Evolutionary conservation across 306 rosid genomes (phyloP).

Genomic region (Lupinus albus): DNA sequence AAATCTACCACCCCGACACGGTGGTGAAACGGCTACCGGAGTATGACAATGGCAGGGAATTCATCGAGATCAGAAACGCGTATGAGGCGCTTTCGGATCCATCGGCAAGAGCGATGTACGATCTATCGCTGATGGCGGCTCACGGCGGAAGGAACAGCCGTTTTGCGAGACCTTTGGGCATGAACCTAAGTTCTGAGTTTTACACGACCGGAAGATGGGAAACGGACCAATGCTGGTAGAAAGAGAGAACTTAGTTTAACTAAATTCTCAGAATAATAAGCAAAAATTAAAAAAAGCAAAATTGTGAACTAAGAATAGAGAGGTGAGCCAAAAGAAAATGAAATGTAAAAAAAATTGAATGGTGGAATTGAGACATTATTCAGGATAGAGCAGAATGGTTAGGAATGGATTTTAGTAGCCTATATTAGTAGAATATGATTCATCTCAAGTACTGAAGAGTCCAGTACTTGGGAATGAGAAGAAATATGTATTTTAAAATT

Average conservation of each 20-base stretch:
- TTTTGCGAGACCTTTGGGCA: slow-evolving; percentile 13
- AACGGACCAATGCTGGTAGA: slow-evolving; percentile 97
- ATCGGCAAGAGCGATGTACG: slow-evolving; percentile 68
- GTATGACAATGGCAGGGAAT: slow-evolving; percentile 47
- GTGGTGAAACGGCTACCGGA: slow-evolving; percentile 38
- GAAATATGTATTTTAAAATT: no score
- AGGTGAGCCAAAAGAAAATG: no score
- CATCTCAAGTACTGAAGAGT: no score
- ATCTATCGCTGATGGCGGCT: slow-evolving; percentile 51
- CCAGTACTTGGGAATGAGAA: no score
- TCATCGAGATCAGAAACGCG: slow-evolving; percentile 77
- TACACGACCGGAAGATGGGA: slow-evolving; percentile 77
- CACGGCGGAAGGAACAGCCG: slow-evolving; percentile 33
- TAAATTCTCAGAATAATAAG: no score
- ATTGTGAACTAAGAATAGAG: no score
- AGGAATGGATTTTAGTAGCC: no score
- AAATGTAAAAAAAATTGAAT: no score
- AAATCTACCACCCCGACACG: slow-evolving; percentile 71
- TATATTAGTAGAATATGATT: no score
- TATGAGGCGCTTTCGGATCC: slow-evolving; percentile 88
- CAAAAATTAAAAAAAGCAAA: not conserved
- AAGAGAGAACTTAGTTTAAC: not conserved
- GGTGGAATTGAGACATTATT: no score
- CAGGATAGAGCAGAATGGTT: no score
- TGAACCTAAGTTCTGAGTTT: slow-evolving; percentile 41